Evolutionary conservation across 768 basidiomycete species (phyloP).

Genomic region (Hirschioporus abietinus): DNA sequence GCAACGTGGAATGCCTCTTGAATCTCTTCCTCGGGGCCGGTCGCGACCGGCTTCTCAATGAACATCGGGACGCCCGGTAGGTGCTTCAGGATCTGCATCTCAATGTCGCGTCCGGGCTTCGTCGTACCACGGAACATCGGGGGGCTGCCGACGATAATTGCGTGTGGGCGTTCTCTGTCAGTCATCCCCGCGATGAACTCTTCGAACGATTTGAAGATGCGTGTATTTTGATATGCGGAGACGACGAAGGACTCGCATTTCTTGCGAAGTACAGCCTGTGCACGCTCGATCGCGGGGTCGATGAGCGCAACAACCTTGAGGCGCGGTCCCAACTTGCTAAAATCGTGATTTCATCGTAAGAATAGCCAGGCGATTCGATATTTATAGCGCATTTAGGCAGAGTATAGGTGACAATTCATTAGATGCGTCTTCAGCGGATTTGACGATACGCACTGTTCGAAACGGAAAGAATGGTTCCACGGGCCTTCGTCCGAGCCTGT

Average conservation of each 20-base stretch:
- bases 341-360: neutral
- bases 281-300: slow-evolving; percentile 84
- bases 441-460: slow-evolving; percentile 65
- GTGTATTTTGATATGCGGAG: slow-evolving; percentile 87
- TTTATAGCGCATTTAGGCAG: neutral
- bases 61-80: slow-evolving; percentile 90
- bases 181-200: slow-evolving; percentile 74
- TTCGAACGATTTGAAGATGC: slow-evolving; percentile 77
- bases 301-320: slow-evolving; percentile 95
- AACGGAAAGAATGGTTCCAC: slow-evolving; percentile 90
- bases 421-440: neutral
- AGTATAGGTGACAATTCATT: neutral
- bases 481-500: slow-evolving; percentile 83
- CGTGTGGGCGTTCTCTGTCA: slow-evolving; percentile 63
- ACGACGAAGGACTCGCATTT: slow-evolving; percentile 93
- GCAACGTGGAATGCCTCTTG: slow-evolving; percentile 67
- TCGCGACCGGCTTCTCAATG: slow-evolving; percentile 89
- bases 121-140: slow-evolving; percentile 87
- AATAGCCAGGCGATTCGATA: neutral
- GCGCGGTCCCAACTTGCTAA: slow-evolving; percentile 88
- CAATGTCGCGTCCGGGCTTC: slow-evolving; percentile 74
- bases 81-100: slow-evolving; percentile 77
- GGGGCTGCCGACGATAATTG: slow-evolving; percentile 87
- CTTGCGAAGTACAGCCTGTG: slow-evolving; percentile 72
- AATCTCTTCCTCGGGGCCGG: slow-evolving; percentile 66